A percentile compares a stretch with the other conserved stretches of the same genome.
These are phyloP conservation scores for Diaporthe citrichinensis DNA, from an alignment of 2,329 filamentous ascomycete genomes.

Conservation along the genomic window DNA sequence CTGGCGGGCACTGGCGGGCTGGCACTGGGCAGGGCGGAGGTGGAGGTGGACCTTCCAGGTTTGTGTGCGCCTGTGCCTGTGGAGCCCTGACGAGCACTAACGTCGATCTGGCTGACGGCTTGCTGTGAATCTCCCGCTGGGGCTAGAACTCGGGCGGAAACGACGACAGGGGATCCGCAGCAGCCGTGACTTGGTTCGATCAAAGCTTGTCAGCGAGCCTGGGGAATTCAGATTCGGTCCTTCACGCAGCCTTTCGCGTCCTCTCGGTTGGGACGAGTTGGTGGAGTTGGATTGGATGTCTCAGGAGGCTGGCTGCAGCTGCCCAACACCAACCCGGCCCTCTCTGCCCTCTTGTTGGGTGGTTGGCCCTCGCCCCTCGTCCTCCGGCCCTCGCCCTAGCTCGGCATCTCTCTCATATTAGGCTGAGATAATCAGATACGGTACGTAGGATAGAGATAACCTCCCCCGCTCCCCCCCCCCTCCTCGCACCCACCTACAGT, in stretches of 20 bases:
- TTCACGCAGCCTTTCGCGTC: not conserved
- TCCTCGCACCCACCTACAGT: not conserved
- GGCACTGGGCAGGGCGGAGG: constrained; percentile 6
- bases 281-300: constrained; percentile 21
- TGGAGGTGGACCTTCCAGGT: constrained; percentile 6
- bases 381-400: constrained; percentile 3
- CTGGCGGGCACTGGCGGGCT: not conserved
- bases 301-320: constrained; percentile 17
- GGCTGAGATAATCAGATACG: constrained; percentile 2
- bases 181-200: constrained; percentile 1
- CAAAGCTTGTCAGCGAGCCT: constrained; percentile 22
- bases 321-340: not conserved
- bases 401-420: not conserved
- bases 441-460: not conserved
- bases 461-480: not conserved
- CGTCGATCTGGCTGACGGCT: constrained; percentile 30
- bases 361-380: not conserved
- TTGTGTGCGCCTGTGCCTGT: constrained; percentile 6
- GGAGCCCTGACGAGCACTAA: constrained; percentile 28
- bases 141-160: constrained; percentile 31
- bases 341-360: constrained; percentile 1
- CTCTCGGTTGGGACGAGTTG: not conserved
- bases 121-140: constrained; percentile 27
- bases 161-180: constrained; percentile 25
- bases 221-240: not conserved